Base-by-base conservation (phyloP, 2,329 filamentous ascomycete genomes). In the Fusarium staphyleae region DNA sequence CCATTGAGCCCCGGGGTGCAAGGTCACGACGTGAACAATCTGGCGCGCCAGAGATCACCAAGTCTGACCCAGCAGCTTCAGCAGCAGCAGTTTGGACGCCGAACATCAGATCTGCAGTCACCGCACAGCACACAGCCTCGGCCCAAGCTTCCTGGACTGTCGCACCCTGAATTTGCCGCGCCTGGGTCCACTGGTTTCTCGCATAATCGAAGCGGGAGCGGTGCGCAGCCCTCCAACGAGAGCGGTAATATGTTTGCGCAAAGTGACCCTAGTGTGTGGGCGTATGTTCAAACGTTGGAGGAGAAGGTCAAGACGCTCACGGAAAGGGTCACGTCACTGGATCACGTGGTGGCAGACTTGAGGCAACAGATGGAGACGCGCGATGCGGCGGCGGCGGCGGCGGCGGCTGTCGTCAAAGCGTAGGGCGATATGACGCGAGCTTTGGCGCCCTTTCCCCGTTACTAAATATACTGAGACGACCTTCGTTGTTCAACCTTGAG, bases 261-360 rank as follows among this genome's bases (percentile, higher is more conserved):
- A 14, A 77, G 77, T 14, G 83, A 86, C 43, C 79, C 85, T 57
- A 86, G 85, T 34, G 76, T 93, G 8, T 91, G 87, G 87, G 76
- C 80, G 4, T 91, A 91, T 66, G 83, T 93, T 28, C 86, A 90
- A 50, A 81, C 80, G 14, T 77, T 93, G 42, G 89, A 93, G 67
- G 82, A 85, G 11, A 75, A 74, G 55, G 66, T 76, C 41, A 76
- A 75, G 56, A 62, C 60, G 24, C 57, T 76, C 15, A 66, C 69
- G 2, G 74, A 76, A 8, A 74, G 69, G 52, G 68, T 75, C 12
- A 48, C 60, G 7, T 61, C 59, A 37, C 67, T 75, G 14, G 72
- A 74, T 32, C 64, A 72, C 16, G 71, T 73, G 45, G 69, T 75
- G 22, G 57, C 66, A 11, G 58, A 52, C 6, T 50, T 75, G 37